phyloP scores from a whole-genome alignment of 176 grass and related monocot genomes.

The Metroxylon sagu region DNA sequence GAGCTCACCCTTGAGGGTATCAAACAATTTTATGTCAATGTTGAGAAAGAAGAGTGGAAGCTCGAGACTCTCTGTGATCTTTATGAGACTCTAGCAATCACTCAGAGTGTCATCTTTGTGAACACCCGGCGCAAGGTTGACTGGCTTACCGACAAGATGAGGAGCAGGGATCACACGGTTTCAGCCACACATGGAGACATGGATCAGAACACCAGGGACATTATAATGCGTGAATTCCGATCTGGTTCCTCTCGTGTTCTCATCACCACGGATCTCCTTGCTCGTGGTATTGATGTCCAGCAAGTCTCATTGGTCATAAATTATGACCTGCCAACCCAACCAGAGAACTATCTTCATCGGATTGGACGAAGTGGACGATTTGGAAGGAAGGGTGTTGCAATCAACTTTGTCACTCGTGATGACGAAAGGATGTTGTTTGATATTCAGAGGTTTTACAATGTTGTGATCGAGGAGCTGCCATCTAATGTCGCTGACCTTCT shows the following conservation, averaged over 20 bases:
- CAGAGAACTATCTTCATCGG: conserved; percentile 73
- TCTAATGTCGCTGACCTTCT: conserved; percentile 68
- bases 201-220: conserved; percentile 88
- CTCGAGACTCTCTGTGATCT: conserved; percentile 73
- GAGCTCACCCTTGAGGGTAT: conserved; percentile 78
- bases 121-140: conserved; percentile 84
- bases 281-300: conserved; percentile 81
- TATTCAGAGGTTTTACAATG: conserved; percentile 75
- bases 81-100: conserved; percentile 64
- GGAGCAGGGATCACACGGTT: conserved; percentile 65
- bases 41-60: conserved; percentile 77
- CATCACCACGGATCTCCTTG: conserved; percentile 72
- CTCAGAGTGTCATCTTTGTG: conserved; percentile 79
- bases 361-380: conserved; percentile 77
- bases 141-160: conserved; percentile 85
- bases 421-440: conserved; percentile 69
- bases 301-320: conserved; percentile 81
- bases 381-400: conserved; percentile 75
- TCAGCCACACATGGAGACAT: conserved; percentile 72
- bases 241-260: conserved; percentile 74
- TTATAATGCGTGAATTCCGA: conserved; percentile 86
- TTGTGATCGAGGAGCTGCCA: conserved; percentile 56
- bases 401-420: conserved; percentile 63
- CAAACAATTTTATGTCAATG: conserved; percentile 70
- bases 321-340: conserved; percentile 64